A percentile compares a stretch with the other conserved stretches of the same genome.
These are phyloP conservation scores for Arthrobotrys entomopaga DNA, from an alignment of 2,329 filamentous ascomycete genomes.

Conservation along the genomic window DNA sequence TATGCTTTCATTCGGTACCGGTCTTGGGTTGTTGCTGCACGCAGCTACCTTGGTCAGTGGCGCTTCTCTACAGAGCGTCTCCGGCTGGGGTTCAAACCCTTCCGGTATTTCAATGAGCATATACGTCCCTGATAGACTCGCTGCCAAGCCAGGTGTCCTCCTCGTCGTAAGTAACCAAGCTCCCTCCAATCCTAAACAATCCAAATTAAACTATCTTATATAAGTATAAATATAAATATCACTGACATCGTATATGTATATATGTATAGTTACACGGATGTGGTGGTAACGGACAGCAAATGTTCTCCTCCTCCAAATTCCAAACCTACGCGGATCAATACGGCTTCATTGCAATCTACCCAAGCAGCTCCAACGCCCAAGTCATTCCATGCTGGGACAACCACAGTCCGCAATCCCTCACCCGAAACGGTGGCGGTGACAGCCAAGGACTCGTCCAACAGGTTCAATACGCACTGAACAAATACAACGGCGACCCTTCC, in stretches of 20 bases:
- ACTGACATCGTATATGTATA: not conserved
- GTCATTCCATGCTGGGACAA: constrained; percentile 47
- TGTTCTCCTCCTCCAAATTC: constrained; percentile 53
- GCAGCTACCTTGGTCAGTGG: constrained; percentile 7
- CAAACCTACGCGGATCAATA: constrained; percentile 51
- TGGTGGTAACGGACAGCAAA: constrained; percentile 49
- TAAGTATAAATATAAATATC: not conserved
- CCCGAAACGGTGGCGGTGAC: constrained; percentile 62
- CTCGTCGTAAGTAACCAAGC: constrained; percentile 53
- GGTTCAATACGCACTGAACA: constrained; percentile 61
- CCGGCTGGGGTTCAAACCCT: constrained; percentile 64
- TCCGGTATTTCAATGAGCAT: constrained; percentile 68
- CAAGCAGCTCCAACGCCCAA: constrained; percentile 29
- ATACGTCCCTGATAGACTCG: constrained; percentile 61
- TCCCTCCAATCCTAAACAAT: too few relatives aligned
- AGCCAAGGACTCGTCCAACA: constrained; percentile 63
- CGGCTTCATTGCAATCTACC: constrained; percentile 41
- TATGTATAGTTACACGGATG: constrained; percentile 53
- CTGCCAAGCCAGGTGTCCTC: constrained; percentile 59
- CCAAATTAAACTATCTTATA: not conserved
- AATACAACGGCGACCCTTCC: constrained; percentile 60
- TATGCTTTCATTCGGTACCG: too few relatives aligned
- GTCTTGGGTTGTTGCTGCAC: too few relatives aligned
- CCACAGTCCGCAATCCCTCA: constrained; percentile 56
- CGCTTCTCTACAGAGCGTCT: constrained; percentile 49